These are phyloP conservation scores for Tolypocladium paradoxum DNA, from an alignment of 2,329 filamentous ascomycete genomes.

Conservation along the genomic window DNA sequence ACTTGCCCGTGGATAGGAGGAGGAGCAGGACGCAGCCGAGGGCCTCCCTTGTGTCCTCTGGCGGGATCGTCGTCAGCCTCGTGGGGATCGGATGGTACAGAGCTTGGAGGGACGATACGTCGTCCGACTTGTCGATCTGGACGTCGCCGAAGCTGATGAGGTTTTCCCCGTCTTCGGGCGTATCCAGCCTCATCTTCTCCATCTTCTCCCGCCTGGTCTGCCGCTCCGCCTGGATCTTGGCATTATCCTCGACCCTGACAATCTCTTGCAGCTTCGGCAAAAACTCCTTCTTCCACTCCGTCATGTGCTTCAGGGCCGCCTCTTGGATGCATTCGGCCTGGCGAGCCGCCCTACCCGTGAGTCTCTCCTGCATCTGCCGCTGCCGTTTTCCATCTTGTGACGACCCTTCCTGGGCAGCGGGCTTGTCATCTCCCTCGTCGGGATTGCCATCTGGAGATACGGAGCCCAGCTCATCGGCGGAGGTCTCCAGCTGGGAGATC, in stretches of 20 bases:
- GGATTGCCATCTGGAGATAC: constrained; percentile 11
- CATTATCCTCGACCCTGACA: constrained; percentile 37
- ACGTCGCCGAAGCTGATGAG: constrained; percentile 30
- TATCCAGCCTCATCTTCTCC: constrained; percentile 23
- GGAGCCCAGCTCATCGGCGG: constrained; percentile 18
- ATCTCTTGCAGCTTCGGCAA: constrained; percentile 62
- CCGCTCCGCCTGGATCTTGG: constrained; percentile 35
- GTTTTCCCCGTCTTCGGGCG: constrained; percentile 24
- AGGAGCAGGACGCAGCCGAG: constrained; percentile 62
- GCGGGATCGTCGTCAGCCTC: constrained; percentile 44
- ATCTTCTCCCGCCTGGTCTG: constrained; percentile 32
- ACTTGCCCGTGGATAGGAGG: constrained; percentile 61
- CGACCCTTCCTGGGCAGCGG: constrained; percentile 6
- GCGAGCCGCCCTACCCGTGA: constrained; percentile 10
- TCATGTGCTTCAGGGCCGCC: constrained; percentile 57
- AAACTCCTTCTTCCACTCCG: constrained; percentile 66
- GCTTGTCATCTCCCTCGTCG: constrained; percentile 4
- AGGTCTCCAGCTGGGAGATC: constrained; percentile 37
- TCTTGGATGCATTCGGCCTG: constrained; percentile 25
- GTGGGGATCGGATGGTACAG: constrained; percentile 44
- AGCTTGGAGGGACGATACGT: constrained; percentile 34
- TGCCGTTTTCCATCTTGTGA: constrained; percentile 3
- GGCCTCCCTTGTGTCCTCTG: constrained; percentile 49
- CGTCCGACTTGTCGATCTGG: constrained; percentile 22
- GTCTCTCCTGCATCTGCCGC: background rate